Percentiles rank a stretch among this genome's conserved stretches.
These are phyloP conservation scores for Chaetomiaceae sp. DNA, from an alignment of 2,329 filamentous ascomycete species.

Conservation along the genomic window DNA sequence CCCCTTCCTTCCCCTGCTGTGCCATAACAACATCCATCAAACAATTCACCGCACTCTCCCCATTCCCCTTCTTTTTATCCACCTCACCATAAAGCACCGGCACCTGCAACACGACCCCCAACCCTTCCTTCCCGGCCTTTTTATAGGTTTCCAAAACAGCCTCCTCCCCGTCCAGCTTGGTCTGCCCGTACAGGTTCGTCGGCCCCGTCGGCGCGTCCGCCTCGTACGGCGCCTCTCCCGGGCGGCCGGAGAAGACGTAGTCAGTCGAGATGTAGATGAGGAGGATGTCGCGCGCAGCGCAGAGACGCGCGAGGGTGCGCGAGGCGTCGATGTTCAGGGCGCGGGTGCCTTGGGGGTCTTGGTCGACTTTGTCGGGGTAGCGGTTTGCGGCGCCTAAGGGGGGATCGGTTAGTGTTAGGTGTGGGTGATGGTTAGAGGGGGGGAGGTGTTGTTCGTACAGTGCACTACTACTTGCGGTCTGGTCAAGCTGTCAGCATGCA, in stretches of 20 bases:
- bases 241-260: slow-evolving; percentile 70
- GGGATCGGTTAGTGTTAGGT: not conserved
- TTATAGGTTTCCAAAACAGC: slow-evolving; percentile 62
- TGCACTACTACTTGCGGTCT: slow-evolving; percentile 66
- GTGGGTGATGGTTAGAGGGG: not conserved
- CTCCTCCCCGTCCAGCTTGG: slow-evolving; percentile 55
- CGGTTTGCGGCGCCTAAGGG: slow-evolving; percentile 73
- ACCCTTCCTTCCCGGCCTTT: slow-evolving; percentile 44
- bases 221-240: slow-evolving; percentile 81
- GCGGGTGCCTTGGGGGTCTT: slow-evolving; percentile 69
- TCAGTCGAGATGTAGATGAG: slow-evolving; percentile 79
- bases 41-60: slow-evolving; percentile 79
- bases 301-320: slow-evolving; percentile 59
- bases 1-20: slow-evolving; percentile 49
- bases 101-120: slow-evolving; percentile 69
- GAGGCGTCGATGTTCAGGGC: slow-evolving; percentile 72
- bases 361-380: slow-evolving; percentile 80
- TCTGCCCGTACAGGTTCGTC: slow-evolving; percentile 69
- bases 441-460: slow-evolving; percentile 48
- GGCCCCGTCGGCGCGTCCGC: slow-evolving; percentile 59
- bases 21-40: slow-evolving; percentile 72
- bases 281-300: slow-evolving; percentile 56
- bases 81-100: slow-evolving; percentile 81
- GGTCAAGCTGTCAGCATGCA: not conserved
- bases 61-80: slow-evolving; percentile 61